These are phyloP conservation scores for Microcyclospora tardicrescens DNA, from an alignment of 2,329 filamentous ascomycete genomes.

Conservation along the genomic window DNA sequence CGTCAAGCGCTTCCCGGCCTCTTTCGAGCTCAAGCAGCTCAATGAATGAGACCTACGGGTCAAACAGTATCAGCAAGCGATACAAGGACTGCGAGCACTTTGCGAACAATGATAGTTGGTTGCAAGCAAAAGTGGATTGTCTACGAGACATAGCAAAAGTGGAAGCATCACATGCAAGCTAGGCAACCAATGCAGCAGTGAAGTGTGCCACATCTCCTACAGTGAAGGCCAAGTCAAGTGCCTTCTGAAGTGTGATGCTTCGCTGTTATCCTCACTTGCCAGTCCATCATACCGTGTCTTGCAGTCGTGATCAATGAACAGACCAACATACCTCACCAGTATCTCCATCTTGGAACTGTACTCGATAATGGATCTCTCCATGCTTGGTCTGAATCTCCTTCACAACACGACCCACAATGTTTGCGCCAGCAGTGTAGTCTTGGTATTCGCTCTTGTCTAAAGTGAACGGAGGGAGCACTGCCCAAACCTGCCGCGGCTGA, in stretches of 20 bases:
- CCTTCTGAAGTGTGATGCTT: not conserved
- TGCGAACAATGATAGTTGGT: not conserved
- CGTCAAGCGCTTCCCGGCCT: slow-evolving; percentile 33
- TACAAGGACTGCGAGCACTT: not conserved
- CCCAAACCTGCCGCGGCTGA: no score
- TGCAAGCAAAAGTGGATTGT: not conserved
- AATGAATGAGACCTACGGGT: slow-evolving; percentile 31
- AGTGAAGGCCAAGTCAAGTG: not conserved
- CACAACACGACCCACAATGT: slow-evolving; percentile 28
- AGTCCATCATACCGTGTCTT: not conserved
- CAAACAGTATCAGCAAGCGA: not conserved
- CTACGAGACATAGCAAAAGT: not conserved
- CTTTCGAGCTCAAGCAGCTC: slow-evolving; percentile 33
- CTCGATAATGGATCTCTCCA: slow-evolving; percentile 25
- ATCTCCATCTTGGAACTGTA: slow-evolving; percentile 29
- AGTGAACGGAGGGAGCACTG: no score
- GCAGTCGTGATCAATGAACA: no score
- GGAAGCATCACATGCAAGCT: not conserved
- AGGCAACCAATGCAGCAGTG: not conserved
- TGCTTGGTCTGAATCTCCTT: slow-evolving; percentile 23
- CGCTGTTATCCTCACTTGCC: no score
- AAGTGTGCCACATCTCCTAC: not conserved
- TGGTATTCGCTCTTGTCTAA: no score
- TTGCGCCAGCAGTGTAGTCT: slow-evolving; percentile 15
- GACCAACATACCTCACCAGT: slow-evolving; percentile 28